phyloP scores from a whole-genome alignment of 1,139 yeast species.

The Yamadazyma friedrichii region DNA sequence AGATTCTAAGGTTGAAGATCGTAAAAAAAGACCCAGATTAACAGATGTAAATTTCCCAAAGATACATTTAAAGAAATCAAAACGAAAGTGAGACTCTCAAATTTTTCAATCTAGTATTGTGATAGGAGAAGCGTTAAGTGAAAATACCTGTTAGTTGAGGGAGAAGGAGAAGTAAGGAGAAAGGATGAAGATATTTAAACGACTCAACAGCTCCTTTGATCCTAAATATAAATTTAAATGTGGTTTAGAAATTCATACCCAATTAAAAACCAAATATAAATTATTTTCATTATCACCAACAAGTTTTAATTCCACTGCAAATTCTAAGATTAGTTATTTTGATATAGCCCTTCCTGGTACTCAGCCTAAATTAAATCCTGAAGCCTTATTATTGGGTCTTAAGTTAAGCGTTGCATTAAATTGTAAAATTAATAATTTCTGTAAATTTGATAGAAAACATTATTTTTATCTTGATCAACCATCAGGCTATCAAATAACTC shows the following conservation, averaged over 20 bases:
- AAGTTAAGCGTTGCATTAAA: slow-evolving; percentile 72
- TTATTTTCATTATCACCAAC: slow-evolving; percentile 66
- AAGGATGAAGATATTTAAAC: too few species aligned
- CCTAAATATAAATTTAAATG: slow-evolving; percentile 55
- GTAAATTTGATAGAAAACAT: slow-evolving; percentile 89
- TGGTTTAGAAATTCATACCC: slow-evolving; percentile 94
- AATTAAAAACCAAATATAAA: slow-evolving; percentile 69
- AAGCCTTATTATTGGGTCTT: slow-evolving; percentile 69
- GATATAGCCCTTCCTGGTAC: slow-evolving; percentile 94
- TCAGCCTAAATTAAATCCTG: slow-evolving; percentile 77
- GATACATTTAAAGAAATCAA: too few species aligned
- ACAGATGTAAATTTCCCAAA: too few species aligned
- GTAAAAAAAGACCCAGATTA: too few species aligned
- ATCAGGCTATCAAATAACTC: slow-evolving; percentile 93
- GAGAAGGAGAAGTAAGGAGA: too few species aligned
- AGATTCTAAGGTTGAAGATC: too few species aligned
- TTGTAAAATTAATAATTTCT: slow-evolving; percentile 52
- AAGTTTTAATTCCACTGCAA: slow-evolving; percentile 56
- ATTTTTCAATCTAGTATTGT: too few species aligned
- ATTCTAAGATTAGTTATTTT: slow-evolving; percentile 69
- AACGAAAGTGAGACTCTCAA: too few species aligned
- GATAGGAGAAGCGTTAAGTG: too few species aligned
- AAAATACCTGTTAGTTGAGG: too few species aligned
- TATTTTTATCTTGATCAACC: slow-evolving; percentile 98
- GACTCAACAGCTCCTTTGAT: background rate